phyloP scores from a whole-genome alignment of 495 filamentous ascomycete genomes.

The Parmelia sp. region DNA sequence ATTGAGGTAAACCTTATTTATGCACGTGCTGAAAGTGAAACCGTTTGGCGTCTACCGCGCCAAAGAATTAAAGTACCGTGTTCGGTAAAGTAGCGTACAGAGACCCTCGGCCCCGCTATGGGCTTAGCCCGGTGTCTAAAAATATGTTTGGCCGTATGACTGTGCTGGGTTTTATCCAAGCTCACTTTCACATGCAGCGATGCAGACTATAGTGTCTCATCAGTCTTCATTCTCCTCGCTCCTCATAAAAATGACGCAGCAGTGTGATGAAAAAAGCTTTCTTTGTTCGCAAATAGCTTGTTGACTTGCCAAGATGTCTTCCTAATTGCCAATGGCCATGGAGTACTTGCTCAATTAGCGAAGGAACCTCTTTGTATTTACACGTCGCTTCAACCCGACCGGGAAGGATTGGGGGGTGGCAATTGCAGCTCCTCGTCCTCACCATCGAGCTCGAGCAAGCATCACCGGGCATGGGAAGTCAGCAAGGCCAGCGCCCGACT shows the following conservation, averaged over 20 bases:
- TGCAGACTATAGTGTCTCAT: too few relatives aligned
- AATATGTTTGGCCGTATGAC: not conserved
- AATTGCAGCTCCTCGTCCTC: not conserved
- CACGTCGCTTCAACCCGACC: not conserved
- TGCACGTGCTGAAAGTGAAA: too few relatives aligned
- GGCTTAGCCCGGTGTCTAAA: too few relatives aligned
- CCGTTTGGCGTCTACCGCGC: too few relatives aligned
- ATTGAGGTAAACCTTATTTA: too few relatives aligned
- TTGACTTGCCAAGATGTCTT: not conserved
- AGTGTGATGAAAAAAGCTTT: not conserved
- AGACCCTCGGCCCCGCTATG: too few relatives aligned
- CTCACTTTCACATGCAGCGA: not conserved
- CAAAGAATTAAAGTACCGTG: too few relatives aligned
- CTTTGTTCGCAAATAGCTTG: not conserved
- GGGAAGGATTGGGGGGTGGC: not conserved
- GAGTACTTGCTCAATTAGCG: not conserved
- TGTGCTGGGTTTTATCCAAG: not conserved
- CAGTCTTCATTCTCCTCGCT: not conserved
- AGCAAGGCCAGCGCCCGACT: conserved; percentile 42
- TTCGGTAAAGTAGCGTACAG: too few relatives aligned
- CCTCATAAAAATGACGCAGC: not conserved
- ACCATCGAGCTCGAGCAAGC: not conserved
- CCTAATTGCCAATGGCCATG: not conserved
- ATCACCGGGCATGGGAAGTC: conserved; percentile 17
- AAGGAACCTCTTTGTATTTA: not conserved